Evolutionary conservation across 2,329 filamentous ascomycete genomes (phyloP), one percentile per base, ranked within the genome.

Genomic region (Fusarium papillatum): DNA sequence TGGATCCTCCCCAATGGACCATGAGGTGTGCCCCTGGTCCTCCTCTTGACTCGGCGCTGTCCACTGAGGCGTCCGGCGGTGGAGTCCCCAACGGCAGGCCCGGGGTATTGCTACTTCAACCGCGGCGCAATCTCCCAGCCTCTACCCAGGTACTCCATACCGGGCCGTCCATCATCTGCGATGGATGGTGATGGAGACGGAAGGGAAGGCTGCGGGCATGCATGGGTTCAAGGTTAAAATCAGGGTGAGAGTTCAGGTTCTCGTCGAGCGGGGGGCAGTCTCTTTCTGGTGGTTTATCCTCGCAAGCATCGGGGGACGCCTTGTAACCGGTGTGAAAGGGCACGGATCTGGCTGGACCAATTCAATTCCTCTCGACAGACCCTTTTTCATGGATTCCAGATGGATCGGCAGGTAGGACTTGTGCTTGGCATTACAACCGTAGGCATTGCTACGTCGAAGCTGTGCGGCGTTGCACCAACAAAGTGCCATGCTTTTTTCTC

Each of bases 41-140:
- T 41, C 48, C 55, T 63, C 76, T 78, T 76, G 78, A 80, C 78
- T 80, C 77, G 73, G 69, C 66, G 67, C 67, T 76, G 76, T 62
- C 69, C 78, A 75, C 64, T 79, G 74, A 76, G 69, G 61, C 62
- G 73, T 69, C 57, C 31, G 22, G 59, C 43, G 55, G 77, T 79
- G 78, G 78, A 73, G 76, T 70, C 66, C 68, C 59, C 76, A 76
- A 69, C 67, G 69, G 70, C 73, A 66, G 71, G 64, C 69, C 77
- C 69, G 70, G 72, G 72, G 66, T 73, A 76, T 70, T 76, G 59
- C 55, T 80, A 80, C 78, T 68, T 77, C 57, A 66, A 46, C 53
- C 64, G 64, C 43, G 16, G 61, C 36, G 71, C 77, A 79, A 80
- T 80, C 68, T 79, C 78, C 71, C 74, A 77, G 77, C 72, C 69